phyloP scores from a whole-genome alignment of 2,329 filamentous ascomycete species.

The Fonsecaea monophora region DNA sequence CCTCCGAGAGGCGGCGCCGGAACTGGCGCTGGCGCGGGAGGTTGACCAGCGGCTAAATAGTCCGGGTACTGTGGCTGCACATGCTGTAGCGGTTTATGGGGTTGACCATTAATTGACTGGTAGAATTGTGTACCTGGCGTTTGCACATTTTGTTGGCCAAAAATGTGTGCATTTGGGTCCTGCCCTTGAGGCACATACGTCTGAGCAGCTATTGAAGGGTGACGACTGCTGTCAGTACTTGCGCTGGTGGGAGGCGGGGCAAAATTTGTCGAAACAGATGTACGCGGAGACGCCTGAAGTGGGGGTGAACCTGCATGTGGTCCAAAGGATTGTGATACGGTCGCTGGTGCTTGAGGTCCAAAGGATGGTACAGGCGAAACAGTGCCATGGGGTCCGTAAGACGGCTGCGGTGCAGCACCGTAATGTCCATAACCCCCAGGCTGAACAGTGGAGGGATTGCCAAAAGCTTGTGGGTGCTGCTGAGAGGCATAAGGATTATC shows the following conservation, averaged over 20 bases:
- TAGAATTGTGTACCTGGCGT: slow-evolving; percentile 44
- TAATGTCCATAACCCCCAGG: slow-evolving; percentile 28
- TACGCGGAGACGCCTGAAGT: slow-evolving; percentile 31
- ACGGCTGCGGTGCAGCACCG: slow-evolving; percentile 27
- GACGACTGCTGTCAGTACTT: slow-evolving; percentile 24
- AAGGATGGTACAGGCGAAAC: slow-evolving; percentile 28
- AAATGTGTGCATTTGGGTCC: slow-evolving; percentile 34
- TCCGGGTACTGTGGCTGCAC: slow-evolving; percentile 45
- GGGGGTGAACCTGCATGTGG: slow-evolving; percentile 31
- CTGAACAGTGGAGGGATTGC: slow-evolving; percentile 22
- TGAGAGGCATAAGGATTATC: slow-evolving; percentile 46
- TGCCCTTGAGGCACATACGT: slow-evolving; percentile 28
- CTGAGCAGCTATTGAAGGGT: slow-evolving; percentile 34
- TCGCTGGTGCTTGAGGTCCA: slow-evolving; percentile 28
- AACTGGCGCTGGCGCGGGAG: slow-evolving; percentile 25
- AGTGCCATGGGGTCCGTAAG: slow-evolving; percentile 27
- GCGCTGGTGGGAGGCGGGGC: slow-evolving; percentile 21
- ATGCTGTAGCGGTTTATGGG: slow-evolving; percentile 43
- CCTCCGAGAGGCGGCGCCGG: slow-evolving; percentile 43
- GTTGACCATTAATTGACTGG: slow-evolving; percentile 35
- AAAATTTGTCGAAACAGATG: slow-evolving; percentile 30
- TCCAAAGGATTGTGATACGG: slow-evolving; percentile 32
- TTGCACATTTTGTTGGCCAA: slow-evolving; percentile 31
- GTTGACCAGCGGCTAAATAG: slow-evolving; percentile 41
- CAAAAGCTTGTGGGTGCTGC: slow-evolving; percentile 41